Evolutionary conservation across 441 rosid species (phyloP).

Genomic region (Corymbia calophylla): DNA sequence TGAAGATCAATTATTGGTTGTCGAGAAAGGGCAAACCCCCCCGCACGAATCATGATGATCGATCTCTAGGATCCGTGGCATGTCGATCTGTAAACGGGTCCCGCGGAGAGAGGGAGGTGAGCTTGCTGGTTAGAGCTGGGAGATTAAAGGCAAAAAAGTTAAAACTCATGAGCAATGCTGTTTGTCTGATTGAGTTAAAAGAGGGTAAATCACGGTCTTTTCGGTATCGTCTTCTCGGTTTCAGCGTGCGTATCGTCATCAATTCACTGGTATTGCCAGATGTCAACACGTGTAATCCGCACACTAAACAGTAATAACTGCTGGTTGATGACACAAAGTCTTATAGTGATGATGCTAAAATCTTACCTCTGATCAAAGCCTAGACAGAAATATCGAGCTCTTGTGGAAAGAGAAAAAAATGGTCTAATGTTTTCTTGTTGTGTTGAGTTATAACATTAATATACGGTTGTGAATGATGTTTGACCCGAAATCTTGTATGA

Average conservation of each 20-base stretch:
- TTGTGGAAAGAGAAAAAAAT: not conserved
- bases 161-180: not conserved
- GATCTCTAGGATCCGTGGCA: not conserved
- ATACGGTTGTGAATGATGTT: not conserved
- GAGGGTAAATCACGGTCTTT: not conserved
- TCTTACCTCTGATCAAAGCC: not conserved
- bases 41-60: not conserved
- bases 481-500: not conserved
- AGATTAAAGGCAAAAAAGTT: not conserved
- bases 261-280: not conserved
- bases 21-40: not conserved
- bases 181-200: not conserved
- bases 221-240: not conserved
- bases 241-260: not conserved
- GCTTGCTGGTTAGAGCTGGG: not conserved
- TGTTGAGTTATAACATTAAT: not conserved
- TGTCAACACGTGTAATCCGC: not conserved
- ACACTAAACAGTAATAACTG: not conserved
- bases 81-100: not conserved
- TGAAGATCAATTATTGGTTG: not conserved
- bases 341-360: too few relatives aligned
- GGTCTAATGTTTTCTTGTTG: not conserved
- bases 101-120: not conserved
- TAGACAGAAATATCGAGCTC: not conserved
- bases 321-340: not conserved